Evolutionary conservation across 192 early-diverging fungal genomes (phyloP), one percentile per base, ranked within the genome.

Genomic region (Pilobolus umbonatus): DNA sequence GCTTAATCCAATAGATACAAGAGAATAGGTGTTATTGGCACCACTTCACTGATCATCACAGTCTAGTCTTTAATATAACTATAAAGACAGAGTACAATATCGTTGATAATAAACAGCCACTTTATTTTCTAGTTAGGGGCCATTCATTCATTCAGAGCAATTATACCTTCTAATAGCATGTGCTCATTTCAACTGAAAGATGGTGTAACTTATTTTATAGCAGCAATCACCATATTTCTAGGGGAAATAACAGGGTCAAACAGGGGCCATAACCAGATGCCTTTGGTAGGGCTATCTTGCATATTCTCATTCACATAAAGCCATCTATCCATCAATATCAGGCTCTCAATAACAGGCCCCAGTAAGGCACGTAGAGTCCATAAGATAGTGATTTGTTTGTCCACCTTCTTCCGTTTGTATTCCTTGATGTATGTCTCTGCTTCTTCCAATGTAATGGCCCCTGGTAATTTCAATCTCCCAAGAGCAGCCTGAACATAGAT

Each of bases 351-450:
- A 14, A 84, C 68, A 48, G 84, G 82, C 0, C 84, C 86, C n/a
- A 92, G 57, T 68, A 95, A 64, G 0, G 85, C 78, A 30, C 87
- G 68, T 40, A 95, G 68, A 29, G 91, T 89, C 91, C 93, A 95
- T 24, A 87, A 79, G 19, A 85, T 82, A 2, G 88, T 84, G 47
- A 95, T 80, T 68, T 85, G 79, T 40, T 60, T 74, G 28, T 81
- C 68, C 24, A 76, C 65, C 17, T 63, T 52, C 29, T 46, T 32
- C 14, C 62, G 46, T 21, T 67, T 68, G 5, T 74, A 69, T 6
- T 72, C 39, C 24, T 62, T 47, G 19, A 77, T 71, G 44, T 78
- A 79, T 19, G 72, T 72, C 12, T 57, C 61, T 0, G 84, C 69
- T 6, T 75, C 73, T 35, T 69, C 74, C 6, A 61, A 53, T 19